phyloP scores from a whole-genome alignment of 2,329 filamentous ascomycete genomes.

The Ceratocystis alfenasii region DNA sequence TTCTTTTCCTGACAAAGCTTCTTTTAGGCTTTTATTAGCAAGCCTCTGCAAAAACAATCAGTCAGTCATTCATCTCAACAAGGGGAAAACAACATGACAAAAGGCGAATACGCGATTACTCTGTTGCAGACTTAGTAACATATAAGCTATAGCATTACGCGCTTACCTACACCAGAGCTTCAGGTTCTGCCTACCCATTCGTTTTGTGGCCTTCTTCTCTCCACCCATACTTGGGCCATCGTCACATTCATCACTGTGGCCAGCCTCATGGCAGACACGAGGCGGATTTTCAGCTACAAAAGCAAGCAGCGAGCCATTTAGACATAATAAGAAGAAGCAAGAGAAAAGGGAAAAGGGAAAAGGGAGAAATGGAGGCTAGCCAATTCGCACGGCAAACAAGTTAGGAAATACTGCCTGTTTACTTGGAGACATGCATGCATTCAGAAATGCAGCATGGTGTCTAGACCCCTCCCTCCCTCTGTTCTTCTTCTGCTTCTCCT shows the following conservation, averaged over 20 bases:
- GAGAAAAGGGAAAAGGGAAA: slow-evolving; percentile 3
- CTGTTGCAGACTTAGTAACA: neutral
- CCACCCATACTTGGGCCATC: neutral
- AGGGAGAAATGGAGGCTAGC: neutral
- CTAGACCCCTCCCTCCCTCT: neutral
- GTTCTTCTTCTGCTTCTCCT: neutral
- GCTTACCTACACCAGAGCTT: neutral
- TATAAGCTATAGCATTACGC: neutral
- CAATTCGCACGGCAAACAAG: neutral
- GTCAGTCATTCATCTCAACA: neutral
- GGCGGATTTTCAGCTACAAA: neutral
- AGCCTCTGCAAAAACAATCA: neutral
- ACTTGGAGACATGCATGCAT: neutral
- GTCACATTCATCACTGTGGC: neutral
- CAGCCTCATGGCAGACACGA: slow-evolving; percentile 9
- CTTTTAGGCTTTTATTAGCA: neutral
- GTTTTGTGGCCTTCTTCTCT: neutral
- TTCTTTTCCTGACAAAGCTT: no score
- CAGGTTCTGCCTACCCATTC: no score
- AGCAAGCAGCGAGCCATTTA: neutral
- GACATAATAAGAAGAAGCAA: neutral
- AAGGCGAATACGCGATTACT: neutral
- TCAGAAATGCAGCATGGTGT: neutral
- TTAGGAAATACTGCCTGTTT: slow-evolving; percentile 3
- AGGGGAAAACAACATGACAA: neutral